These are phyloP conservation scores for Geranium incanum DNA, from an alignment of 441 rosid species.

Conservation along the genomic window DNA sequence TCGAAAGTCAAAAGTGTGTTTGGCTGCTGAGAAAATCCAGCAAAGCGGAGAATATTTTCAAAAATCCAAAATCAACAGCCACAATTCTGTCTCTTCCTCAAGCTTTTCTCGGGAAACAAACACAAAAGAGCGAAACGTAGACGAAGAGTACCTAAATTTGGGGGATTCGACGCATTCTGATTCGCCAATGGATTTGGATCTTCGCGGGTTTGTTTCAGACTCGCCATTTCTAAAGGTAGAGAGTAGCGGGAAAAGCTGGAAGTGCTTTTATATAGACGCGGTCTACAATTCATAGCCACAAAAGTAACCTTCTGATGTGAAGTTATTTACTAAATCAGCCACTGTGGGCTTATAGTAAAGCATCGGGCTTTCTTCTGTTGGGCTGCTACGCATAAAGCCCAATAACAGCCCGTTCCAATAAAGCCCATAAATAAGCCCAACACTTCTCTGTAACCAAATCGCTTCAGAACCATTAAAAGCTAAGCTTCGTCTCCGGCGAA, in stretches of 20 bases:
- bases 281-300: background rate
- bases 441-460: no score
- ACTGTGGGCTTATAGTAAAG: background rate
- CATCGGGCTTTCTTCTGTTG: background rate
- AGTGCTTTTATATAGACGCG: background rate
- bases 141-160: constrained; percentile 14
- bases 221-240: constrained; percentile 12
- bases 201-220: constrained; percentile 2
- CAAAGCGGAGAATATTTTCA: background rate
- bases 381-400: background rate
- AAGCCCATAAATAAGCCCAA: no score
- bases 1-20: background rate
- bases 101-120: background rate
- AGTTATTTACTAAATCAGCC: background rate
- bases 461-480: no score
- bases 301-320: background rate
- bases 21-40: background rate
- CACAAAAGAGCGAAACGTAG: background rate
- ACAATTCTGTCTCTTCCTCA: background rate
- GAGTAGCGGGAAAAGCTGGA: constrained; percentile 8
- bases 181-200: constrained; percentile 6
- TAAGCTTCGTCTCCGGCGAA: background rate
- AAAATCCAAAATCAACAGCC: background rate
- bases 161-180: constrained; percentile 10
- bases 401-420: background rate